Evolutionary conservation across 805 yeast genomes (phyloP).

Genomic region (Schizosaccharomyces cryophilus): DNA sequence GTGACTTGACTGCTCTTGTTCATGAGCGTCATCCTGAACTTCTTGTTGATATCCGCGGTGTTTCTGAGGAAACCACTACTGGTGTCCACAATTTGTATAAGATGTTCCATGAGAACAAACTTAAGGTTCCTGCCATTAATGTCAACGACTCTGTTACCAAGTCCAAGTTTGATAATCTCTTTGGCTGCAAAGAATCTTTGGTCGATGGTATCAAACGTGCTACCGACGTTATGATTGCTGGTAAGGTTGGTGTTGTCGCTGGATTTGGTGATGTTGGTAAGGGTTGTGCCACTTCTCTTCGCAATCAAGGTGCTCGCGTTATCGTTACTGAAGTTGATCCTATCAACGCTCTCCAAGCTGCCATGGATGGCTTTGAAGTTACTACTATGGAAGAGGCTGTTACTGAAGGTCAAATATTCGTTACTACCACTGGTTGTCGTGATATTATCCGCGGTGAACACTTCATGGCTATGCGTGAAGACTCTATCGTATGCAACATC

Average conservation of each 20-base stretch:
- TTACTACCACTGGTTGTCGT: constrained; percentile 98
- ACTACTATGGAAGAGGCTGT: constrained; percentile 87
- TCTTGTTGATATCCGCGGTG: constrained; percentile 83
- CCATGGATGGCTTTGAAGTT: constrained; percentile 96
- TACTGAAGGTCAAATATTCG: constrained; percentile 81
- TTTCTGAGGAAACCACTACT: constrained; percentile 97
- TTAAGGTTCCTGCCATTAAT: constrained; percentile 97
- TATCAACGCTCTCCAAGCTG: constrained; percentile 96
- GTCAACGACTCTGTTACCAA: constrained; percentile 97
- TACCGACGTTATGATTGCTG: constrained; percentile 98
- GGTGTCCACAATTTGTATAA: constrained; percentile 98
- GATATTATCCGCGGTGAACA: constrained; percentile 81
- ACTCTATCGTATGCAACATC: constrained; percentile 97
- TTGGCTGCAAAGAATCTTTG: constrained; percentile 98
- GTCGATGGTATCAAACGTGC: constrained; percentile 99
- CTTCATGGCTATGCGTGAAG: constrained; percentile 88
- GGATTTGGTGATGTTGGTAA: constrained; percentile 99
- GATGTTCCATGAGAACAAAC: constrained; percentile 65
- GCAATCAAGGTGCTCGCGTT: constrained; percentile 98
- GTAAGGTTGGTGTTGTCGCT: constrained; percentile 95
- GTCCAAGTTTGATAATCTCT: constrained; percentile 96
- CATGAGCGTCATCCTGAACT: constrained; percentile 96
- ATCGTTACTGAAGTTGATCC: constrained; percentile 94
- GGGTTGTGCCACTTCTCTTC: constrained; percentile 97
- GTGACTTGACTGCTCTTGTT: constrained; percentile 88